Percentiles rank a stretch among this genome's conserved stretches.
Conservation (phyloP, 352 stramenopile species). For the Phytophthora sp. region DNA sequence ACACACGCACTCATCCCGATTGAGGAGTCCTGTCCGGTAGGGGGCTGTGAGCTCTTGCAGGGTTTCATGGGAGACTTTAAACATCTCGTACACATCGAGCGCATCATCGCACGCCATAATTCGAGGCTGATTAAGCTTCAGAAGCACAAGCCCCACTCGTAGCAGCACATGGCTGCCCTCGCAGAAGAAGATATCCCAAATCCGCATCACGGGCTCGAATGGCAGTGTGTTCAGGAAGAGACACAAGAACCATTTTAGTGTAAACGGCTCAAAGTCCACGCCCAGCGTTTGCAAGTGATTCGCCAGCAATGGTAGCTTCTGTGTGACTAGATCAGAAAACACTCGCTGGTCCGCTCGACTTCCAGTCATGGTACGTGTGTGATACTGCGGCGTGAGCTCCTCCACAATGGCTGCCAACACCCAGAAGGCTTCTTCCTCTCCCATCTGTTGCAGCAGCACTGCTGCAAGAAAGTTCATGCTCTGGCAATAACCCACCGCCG, state of each 20-base stretch:
- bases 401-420: constrained; percentile 88
- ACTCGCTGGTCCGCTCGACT: constrained; percentile 91
- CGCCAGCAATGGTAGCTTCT: constrained; percentile 82
- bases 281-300: constrained; percentile 73
- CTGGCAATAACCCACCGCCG: constrained; percentile 88
- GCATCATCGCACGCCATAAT: constrained; percentile 79
- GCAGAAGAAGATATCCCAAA: constrained; percentile 93
- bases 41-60: constrained; percentile 64
- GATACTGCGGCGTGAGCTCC: constrained; percentile 90
- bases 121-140: constrained; percentile 79
- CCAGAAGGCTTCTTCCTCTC: constrained; percentile 90
- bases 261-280: constrained; percentile 89
- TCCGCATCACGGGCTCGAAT: constrained; percentile 87
- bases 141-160: constrained; percentile 78
- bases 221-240: constrained; percentile 93
- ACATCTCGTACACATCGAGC: constrained; percentile 86
- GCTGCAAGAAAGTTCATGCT: constrained; percentile 90
- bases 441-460: constrained; percentile 80
- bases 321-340: constrained; percentile 84
- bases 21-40: constrained; percentile 59
- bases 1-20: constrained; percentile 85
- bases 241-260: constrained; percentile 94
- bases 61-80: constrained; percentile 74
- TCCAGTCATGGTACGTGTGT: constrained; percentile 88
- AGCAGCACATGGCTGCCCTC: constrained; percentile 91